Evolutionary conservation across 257 asterid species (phyloP), one percentile per base, ranked within the genome.

Genomic region (Avicennia marina): DNA sequence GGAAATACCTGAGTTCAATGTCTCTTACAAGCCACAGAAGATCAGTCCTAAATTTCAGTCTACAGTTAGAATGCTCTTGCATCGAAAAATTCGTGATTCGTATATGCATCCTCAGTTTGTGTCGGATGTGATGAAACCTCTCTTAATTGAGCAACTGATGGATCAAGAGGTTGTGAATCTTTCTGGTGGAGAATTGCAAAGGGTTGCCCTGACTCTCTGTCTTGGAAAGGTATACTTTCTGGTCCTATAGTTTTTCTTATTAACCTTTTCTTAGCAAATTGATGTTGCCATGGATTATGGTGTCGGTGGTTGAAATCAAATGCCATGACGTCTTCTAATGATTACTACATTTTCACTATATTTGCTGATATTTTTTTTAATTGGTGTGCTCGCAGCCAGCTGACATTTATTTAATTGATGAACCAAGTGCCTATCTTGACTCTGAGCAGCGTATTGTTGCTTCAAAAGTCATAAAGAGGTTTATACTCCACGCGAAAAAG

Each of bases 371-470:
- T n/a, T 26, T 53, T 1, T 24, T 22, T 29, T 1, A 2, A 3
- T 33, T 64, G 26, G 48, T 71, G 51, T 68, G 69, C 36, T 24
- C 59, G 79, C 94, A 89, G 99, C 99, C 99, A 42, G 99, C 99
- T 24, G 97, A 93, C 72, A 89, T 93, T 63, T 93, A 93, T 70
- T 63, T 93, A 44, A 93, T 93, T 42, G 97, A 93, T 32, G 99
- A 93, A 56, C 99, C 96, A 4, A 93, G 99, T 82, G 97, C 99
- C 4, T 93, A 93, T 77, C 96, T 93, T 5, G 98, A 93, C 72
- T 93, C 98, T 3, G 98, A 93, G 88, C 98, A 93, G 75, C 95
- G 97, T 64, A 93, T 93, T 59, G 97, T 93, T 53, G 98, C 98
- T 63, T 83, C 98, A 21, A 93, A 93, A 81, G 97, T 93, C 65